These are phyloP conservation scores for Chaetomium globosum DNA, from an alignment of 2,329 filamentous ascomycete genomes.

Conservation along the genomic window DNA sequence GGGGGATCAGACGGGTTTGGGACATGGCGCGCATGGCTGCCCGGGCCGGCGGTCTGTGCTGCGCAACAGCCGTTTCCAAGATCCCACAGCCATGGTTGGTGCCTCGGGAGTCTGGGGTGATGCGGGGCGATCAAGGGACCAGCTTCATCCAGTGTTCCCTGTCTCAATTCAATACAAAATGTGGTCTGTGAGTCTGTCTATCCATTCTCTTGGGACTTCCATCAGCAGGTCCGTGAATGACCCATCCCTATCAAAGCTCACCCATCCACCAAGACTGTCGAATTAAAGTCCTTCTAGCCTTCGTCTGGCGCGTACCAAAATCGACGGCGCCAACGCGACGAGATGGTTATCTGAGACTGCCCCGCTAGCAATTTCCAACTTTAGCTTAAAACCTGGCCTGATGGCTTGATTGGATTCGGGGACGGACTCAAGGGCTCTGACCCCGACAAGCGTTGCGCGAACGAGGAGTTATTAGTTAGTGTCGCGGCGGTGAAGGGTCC, in stretches of 20 bases:
- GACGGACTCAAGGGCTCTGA: background rate
- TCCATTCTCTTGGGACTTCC: background rate
- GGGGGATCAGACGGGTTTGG: background rate
- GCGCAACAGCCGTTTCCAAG: background rate
- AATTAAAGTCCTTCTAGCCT: background rate
- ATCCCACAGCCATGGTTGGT: background rate
- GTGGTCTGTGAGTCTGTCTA: background rate
- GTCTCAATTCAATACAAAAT: background rate
- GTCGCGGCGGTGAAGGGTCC: background rate
- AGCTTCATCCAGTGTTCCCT: background rate
- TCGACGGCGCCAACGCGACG: background rate
- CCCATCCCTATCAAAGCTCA: too few species aligned
- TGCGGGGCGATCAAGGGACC: background rate
- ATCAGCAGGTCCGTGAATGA: too few species aligned
- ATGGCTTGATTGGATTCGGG: background rate
- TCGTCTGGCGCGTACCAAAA: background rate
- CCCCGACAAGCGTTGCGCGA: background rate
- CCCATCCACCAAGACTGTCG: too few species aligned
- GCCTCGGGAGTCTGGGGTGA: background rate
- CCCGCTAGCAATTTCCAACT: background rate
- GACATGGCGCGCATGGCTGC: background rate
- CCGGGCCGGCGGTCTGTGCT: conserved; percentile 10
- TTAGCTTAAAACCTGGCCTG: background rate
- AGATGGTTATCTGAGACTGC: background rate
- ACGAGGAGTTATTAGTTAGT: background rate